phyloP scores from a whole-genome alignment of 2,329 filamentous ascomycete species.

The Claviceps paspali region DNA sequence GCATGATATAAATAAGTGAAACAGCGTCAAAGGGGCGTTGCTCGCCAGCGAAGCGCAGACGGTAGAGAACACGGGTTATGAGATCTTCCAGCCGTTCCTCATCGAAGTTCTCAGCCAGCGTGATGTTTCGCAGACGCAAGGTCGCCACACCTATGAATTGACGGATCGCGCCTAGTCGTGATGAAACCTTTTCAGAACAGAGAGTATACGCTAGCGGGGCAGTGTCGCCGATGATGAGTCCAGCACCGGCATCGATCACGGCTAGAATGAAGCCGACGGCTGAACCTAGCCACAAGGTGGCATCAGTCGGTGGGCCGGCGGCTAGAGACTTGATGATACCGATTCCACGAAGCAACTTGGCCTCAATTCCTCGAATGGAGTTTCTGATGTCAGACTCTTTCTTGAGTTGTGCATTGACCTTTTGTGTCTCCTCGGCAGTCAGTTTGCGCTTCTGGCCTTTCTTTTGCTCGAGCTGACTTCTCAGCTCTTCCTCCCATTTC shows the following conservation, averaged over 20 bases:
- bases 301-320: constrained; percentile 76
- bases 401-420: constrained; percentile 77
- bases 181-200: constrained; percentile 60
- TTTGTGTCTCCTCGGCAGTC: constrained; percentile 72
- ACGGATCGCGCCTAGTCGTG: constrained; percentile 59
- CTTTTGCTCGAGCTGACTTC: constrained; percentile 78
- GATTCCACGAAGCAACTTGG: constrained; percentile 63
- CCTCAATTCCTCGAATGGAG: constrained; percentile 53
- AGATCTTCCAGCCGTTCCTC: constrained; percentile 73
- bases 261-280: constrained; percentile 60
- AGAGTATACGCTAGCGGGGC: constrained; percentile 66
- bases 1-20: constrained; percentile 75
- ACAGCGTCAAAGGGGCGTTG: constrained; percentile 87
- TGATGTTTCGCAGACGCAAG: constrained; percentile 60
- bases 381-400: constrained; percentile 72
- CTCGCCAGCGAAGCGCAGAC: constrained; percentile 77
- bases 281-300: constrained; percentile 73
- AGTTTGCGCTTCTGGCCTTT: constrained; percentile 86
- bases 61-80: constrained; percentile 77
- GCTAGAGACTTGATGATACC: constrained; percentile 74
- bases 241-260: constrained; percentile 65
- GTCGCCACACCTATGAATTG: constrained; percentile 81
- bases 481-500: constrained; percentile 92
- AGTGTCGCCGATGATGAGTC: constrained; percentile 64
- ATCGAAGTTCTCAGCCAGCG: constrained; percentile 56